Conservation (phyloP, 345 rosid species). For the Lumnitzera littorea region DNA sequence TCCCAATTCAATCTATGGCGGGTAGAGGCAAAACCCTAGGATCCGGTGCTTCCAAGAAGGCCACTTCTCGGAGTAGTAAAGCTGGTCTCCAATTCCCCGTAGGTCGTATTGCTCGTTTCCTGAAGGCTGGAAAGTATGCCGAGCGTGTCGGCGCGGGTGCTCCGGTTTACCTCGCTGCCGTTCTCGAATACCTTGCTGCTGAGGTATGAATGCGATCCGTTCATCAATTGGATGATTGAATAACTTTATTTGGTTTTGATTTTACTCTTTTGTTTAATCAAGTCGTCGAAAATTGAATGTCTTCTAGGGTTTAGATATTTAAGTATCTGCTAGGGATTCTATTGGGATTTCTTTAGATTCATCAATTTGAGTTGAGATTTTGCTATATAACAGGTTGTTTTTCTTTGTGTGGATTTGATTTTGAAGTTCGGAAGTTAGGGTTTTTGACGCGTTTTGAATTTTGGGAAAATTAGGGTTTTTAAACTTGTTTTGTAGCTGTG, state of each 20-base stretch:
- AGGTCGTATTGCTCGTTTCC: slow-evolving; percentile 90
- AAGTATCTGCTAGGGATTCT: background rate
- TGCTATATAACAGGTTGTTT: too few relatives aligned
- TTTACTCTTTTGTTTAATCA: too few relatives aligned
- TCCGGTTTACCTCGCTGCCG: slow-evolving; percentile 94
- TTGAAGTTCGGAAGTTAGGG: background rate
- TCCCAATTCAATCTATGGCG: slow-evolving; percentile 37
- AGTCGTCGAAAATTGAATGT: too few relatives aligned
- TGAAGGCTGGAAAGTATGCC: slow-evolving; percentile 94
- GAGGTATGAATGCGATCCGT: slow-evolving; percentile 40
- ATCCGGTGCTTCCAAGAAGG: slow-evolving; percentile 79
- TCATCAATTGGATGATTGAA: too few relatives aligned
- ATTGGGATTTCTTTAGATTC: background rate
- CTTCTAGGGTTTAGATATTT: slow-evolving; percentile 18
- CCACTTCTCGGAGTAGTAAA: slow-evolving; percentile 94
- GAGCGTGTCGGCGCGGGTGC: slow-evolving; percentile 97
- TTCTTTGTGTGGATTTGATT: too few relatives aligned
- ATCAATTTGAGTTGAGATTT: background rate
- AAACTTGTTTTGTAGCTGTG: too few relatives aligned
- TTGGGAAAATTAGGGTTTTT: background rate
- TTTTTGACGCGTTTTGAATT: background rate
- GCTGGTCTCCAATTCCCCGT: slow-evolving; percentile 94
- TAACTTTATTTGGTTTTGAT: too few relatives aligned
- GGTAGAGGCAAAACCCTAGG: slow-evolving; percentile 90
- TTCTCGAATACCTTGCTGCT: slow-evolving; percentile 89